These are phyloP conservation scores for Paraphaeosphaeria sporulosa DNA, from an alignment of 2,329 filamentous ascomycete species.

Conservation along the genomic window DNA sequence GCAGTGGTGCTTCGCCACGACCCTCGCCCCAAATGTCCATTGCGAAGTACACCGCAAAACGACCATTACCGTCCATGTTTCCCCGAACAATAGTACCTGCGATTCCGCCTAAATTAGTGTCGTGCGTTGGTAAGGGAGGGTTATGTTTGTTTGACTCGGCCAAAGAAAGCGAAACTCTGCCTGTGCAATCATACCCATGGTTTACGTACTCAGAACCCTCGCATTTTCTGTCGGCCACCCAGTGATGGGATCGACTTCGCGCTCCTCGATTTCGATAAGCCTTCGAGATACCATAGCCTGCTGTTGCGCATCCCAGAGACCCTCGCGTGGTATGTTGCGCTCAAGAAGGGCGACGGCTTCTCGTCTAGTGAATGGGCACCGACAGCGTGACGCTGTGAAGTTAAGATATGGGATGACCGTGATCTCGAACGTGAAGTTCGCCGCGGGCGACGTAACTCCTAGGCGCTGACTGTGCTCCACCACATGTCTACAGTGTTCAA, in stretches of 20 bases:
- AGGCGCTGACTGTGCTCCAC: slow-evolving; percentile 22
- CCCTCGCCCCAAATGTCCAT: slow-evolving; percentile 21
- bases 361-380: slow-evolving; percentile 32
- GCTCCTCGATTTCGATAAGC: slow-evolving; percentile 33
- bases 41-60: slow-evolving; percentile 20
- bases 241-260: slow-evolving; percentile 23
- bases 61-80: slow-evolving; percentile 19
- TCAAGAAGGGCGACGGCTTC: slow-evolving; percentile 27
- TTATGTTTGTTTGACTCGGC: neutral
- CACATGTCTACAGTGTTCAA: slow-evolving; percentile 26
- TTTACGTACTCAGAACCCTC: slow-evolving; percentile 14
- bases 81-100: slow-evolving; percentile 14
- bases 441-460: slow-evolving; percentile 10
- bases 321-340: slow-evolving; percentile 30
- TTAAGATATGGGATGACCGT: slow-evolving; percentile 25
- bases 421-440: slow-evolving; percentile 33
- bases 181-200: neutral
- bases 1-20: slow-evolving; percentile 21
- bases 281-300: slow-evolving; percentile 25
- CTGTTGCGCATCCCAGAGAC: slow-evolving; percentile 29
- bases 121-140: neutral
- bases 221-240: slow-evolving; percentile 27
- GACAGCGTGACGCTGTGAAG: slow-evolving; percentile 24
- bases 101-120: neutral
- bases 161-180: neutral